Base-by-base conservation (phyloP, 2,329 filamentous ascomycete species). In the Boeremia exigua region DNA sequence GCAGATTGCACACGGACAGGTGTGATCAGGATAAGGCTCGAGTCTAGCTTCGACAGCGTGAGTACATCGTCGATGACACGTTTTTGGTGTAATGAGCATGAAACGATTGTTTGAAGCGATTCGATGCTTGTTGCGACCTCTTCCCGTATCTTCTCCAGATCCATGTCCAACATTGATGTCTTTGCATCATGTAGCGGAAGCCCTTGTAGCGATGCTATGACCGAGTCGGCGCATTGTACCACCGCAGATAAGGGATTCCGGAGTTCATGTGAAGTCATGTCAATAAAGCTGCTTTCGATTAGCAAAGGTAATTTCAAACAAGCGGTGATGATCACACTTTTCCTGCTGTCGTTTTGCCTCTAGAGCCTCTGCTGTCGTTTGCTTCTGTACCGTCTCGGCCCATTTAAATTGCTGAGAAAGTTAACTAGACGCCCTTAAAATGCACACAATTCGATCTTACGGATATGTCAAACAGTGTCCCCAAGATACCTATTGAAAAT, bases 221-320 rank as follows among this genome's bases (percentile, higher is more conserved):
- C 76, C 0, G 74, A 74, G 37, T 80, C 78, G 1, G 78, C 77
- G 48, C 72, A 75, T 53, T 79, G 77, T 17, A 80, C 56, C 8
- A 80, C 75, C 0, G 78, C 77, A 9, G 67, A 72, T 7, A 71
- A 47, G 7, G 67, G 67, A 34, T 70, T 71, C 2, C 68, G 62
- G 17, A 54, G 73, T 60, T 80, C 77, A 55, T 79, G 77, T 7
- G 67, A 73, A 4, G 63, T 67, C 68, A 71, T 71, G 19, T 71
- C 68, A 17, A 71, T 70, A 39, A 71, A 71, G 37, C 68, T 70
- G 15, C 1, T 10, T 3, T 9, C 3, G 1, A 45, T 70, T 15
- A 68, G 57, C 34, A n/a, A 12, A 17, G 10, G 15, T 6, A 14
- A 4, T 27, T 2, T 17, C 12, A 10, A 9, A 14, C 12, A 9